Conservation (phyloP, 192 early-diverging fungal genomes). For the Haplosporangium gracile region DNA sequence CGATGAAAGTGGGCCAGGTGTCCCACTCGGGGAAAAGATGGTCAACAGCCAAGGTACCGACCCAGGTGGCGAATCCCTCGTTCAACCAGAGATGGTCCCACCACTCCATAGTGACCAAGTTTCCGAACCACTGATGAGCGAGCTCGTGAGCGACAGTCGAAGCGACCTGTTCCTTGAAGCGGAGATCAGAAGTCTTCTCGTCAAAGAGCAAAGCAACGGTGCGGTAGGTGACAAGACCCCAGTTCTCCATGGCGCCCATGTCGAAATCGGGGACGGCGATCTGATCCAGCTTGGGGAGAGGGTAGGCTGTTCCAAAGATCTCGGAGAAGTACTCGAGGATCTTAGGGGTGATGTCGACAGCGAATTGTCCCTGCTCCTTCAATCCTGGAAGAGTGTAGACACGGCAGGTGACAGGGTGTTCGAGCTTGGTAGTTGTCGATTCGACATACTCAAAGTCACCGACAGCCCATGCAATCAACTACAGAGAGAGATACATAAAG, state of each 20-base stretch:
- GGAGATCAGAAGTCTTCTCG: conserved; percentile 78
- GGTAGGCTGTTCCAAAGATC: conserved; percentile 90
- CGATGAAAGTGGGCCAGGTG: conserved; percentile 89
- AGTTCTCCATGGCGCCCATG: conserved; percentile 93
- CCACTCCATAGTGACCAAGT: conserved; percentile 96
- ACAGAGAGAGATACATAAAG: background rate
- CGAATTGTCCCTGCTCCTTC: conserved; percentile 87
- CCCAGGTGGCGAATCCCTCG: conserved; percentile 98
- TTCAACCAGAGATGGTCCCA: conserved; percentile 97
- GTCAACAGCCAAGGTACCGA: conserved; percentile 89
- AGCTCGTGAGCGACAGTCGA: conserved; percentile 92
- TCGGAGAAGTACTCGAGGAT: conserved; percentile 92
- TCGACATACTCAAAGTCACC: conserved; percentile 96
- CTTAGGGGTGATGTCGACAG: conserved; percentile 80
- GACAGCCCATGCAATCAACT: conserved; percentile 88
- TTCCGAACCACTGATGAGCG: conserved; percentile 94
- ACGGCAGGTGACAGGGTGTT: conserved; percentile 82
- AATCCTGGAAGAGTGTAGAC: conserved; percentile 89
- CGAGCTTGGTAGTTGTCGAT: conserved; percentile 67
- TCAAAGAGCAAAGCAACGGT: conserved; percentile 88
- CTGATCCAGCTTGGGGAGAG: conserved; percentile 90
- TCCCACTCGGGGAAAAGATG: conserved; percentile 95
- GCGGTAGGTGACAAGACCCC: conserved; percentile 96
- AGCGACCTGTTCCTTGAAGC: conserved; percentile 86
- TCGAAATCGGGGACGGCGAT: conserved; percentile 95